Conservation (phyloP, 2,329 filamentous ascomycete species). For the Sporothrix dimorphospora region DNA sequence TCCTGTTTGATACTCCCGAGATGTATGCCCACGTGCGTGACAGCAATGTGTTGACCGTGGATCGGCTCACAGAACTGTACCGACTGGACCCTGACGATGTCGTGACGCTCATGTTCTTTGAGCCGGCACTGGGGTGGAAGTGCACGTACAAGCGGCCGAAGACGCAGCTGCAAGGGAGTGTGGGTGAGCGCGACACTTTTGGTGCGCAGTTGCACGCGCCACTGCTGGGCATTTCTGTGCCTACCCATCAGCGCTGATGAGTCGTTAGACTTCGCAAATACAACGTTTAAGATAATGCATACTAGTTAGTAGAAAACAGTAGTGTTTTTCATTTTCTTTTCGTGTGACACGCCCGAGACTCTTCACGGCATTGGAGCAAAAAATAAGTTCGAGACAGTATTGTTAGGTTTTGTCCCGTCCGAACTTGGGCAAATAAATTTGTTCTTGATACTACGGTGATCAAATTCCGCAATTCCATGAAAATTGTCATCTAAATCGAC, state of each 20-base stretch:
- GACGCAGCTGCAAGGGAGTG: constrained; percentile 40
- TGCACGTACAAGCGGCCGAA: constrained; percentile 43
- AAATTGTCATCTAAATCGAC: too few species aligned
- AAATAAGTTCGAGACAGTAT: too few species aligned
- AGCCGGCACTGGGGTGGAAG: constrained; percentile 46
- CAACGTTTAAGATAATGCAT: too few species aligned
- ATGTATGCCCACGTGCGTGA: not conserved
- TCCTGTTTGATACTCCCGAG: constrained; percentile 9
- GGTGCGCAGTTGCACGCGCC: constrained; percentile 46
- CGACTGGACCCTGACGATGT: constrained; percentile 33
- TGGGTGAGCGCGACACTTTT: constrained; percentile 45
- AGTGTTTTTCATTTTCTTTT: too few species aligned
- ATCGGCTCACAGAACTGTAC: not conserved
- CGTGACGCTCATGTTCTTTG: constrained; percentile 42
- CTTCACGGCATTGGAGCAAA: too few species aligned
- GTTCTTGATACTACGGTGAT: too few species aligned
- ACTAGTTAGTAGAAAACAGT: too few species aligned
- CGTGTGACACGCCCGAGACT: too few species aligned
- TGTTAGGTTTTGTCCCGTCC: too few species aligned
- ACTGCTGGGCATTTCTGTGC: constrained; percentile 39
- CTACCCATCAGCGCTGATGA: not conserved
- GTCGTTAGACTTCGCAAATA: not conserved
- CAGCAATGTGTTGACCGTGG: not conserved
- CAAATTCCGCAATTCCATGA: too few species aligned
- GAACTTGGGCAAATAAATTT: too few species aligned